Conservation (phyloP, 78 protist genomes). For the Dictyostelium intermedium region DNA sequence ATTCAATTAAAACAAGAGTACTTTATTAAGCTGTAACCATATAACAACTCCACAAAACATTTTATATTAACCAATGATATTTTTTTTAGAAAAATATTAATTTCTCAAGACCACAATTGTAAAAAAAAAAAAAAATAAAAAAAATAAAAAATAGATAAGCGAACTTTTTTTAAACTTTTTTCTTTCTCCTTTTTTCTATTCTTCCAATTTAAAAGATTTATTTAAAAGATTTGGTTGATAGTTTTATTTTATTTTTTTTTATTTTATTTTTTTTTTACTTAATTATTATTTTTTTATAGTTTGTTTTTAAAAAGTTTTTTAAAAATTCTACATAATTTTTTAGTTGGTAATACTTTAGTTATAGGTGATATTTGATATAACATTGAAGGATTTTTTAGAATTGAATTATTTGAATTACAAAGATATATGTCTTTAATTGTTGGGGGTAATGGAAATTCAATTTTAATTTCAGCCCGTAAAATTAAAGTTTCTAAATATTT, state of each 20-base stretch:
- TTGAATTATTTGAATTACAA: background rate
- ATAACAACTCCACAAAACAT: background rate
- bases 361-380: background rate
- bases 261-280: too few relatives aligned
- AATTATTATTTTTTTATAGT: too few relatives aligned
- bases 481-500: background rate
- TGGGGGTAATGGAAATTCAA: background rate
- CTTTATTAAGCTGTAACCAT: constrained; percentile 63
- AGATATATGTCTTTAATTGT: background rate
- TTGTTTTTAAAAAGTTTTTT: too few relatives aligned
- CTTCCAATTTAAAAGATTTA: too few relatives aligned
- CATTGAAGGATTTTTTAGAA: background rate
- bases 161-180: background rate
- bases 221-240: too few relatives aligned
- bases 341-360: background rate
- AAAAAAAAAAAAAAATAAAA: background rate
- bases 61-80: background rate
- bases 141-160: background rate
- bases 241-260: too few relatives aligned
- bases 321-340: background rate
- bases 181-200: background rate
- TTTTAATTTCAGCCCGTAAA: background rate
- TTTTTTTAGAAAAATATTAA: background rate
- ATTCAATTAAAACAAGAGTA: constrained; percentile 86
- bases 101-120: background rate